Conservation (phyloP, 2,329 filamentous ascomycete genomes). For the Fusarium sp. region DNA sequence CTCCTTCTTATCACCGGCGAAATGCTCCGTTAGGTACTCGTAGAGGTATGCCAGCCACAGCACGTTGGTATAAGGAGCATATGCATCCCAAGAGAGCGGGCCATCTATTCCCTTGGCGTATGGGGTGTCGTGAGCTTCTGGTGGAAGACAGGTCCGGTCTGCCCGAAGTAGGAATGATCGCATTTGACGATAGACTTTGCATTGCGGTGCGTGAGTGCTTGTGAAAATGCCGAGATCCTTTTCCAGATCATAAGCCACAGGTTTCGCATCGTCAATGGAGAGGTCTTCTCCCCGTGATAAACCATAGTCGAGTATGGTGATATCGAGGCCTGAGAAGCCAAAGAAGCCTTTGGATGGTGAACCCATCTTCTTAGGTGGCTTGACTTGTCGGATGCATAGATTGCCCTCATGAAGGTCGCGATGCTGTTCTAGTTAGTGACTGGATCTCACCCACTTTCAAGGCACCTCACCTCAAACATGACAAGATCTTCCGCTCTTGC, state of each 20-base stretch:
- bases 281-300: constrained; percentile 65
- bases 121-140: constrained; percentile 55
- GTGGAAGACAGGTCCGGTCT: constrained; percentile 59
- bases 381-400: constrained; percentile 61
- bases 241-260: constrained; percentile 66
- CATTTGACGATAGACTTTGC: constrained; percentile 68
- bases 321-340: constrained; percentile 67
- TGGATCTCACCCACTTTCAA: not conserved
- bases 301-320: constrained; percentile 71
- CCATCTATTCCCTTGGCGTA: constrained; percentile 58
- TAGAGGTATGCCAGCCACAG: constrained; percentile 71
- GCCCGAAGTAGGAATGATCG: constrained; percentile 63
- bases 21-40: constrained; percentile 59
- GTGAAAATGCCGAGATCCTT: constrained; percentile 66
- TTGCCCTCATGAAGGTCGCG: constrained; percentile 72
- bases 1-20: constrained; percentile 56
- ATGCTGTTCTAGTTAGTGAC: constrained; percentile 54
- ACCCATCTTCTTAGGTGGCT: constrained; percentile 46
- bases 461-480: constrained; percentile 63
- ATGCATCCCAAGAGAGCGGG: constrained; percentile 61
- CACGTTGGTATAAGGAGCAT: constrained; percentile 69
- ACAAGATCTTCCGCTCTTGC: constrained; percentile 65
- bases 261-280: constrained; percentile 46
- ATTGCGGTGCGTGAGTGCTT: constrained; percentile 66
- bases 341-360: constrained; percentile 52